Percentiles rank a stretch among this genome's conserved stretches.
phyloP scores from a whole-genome alignment of 495 filamentous ascomycete species.

The Neurospora sp. region DNA sequence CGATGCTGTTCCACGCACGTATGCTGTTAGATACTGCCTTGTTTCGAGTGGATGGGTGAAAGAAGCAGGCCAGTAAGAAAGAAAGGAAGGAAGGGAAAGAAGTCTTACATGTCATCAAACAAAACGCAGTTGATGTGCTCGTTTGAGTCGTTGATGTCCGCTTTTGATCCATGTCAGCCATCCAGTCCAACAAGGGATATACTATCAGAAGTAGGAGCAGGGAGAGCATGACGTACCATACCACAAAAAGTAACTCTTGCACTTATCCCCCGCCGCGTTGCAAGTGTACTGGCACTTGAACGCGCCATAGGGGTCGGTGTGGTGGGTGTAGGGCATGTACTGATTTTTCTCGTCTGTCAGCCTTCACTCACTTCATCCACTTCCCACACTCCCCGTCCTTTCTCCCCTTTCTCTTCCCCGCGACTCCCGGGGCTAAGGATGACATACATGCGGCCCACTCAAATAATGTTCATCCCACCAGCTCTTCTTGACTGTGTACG shows the following conservation, averaged over 20 bases:
- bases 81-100: background rate
- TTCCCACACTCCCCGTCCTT: background rate
- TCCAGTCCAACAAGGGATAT: too few species aligned
- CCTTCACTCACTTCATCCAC: too few species aligned
- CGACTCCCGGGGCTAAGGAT: too few species aligned
- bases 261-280: constrained; percentile 15
- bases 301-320: constrained; percentile 15
- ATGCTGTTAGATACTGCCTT: too few species aligned
- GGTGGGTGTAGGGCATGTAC: constrained; percentile 11
- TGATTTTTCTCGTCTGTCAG: background rate
- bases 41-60: too few species aligned
- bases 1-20: constrained; percentile 6
- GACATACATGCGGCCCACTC: constrained; percentile 14
- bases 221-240: constrained; percentile 9
- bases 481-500: constrained; percentile 8
- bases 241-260: constrained; percentile 22
- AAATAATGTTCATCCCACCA: constrained; percentile 16
- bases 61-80: background rate
- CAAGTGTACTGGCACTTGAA: constrained; percentile 29
- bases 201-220: too few species aligned
- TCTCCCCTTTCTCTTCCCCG: background rate
- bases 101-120: constrained; percentile 25
- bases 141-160: background rate
- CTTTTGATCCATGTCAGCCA: too few species aligned
- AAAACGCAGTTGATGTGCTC: constrained; percentile 21